Conservation (phyloP, 805 yeast species). For the Alloascoidea hylecoeti region DNA sequence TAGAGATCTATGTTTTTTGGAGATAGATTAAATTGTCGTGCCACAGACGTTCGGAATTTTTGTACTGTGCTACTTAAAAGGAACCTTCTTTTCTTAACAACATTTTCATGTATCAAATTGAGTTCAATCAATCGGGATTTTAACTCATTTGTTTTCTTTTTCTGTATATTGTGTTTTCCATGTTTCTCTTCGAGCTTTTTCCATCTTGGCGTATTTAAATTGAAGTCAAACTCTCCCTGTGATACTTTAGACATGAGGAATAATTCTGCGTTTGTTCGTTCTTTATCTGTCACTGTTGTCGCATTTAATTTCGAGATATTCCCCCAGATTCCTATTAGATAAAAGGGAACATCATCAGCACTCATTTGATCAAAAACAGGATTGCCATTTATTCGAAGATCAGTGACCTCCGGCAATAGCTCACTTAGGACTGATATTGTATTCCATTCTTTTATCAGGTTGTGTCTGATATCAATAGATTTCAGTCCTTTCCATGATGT, state of each 20-base stretch:
- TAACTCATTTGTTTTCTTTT: constrained; percentile 5
- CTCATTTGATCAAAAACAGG: constrained; percentile 24
- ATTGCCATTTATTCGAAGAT: constrained; percentile 36
- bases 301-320: constrained; percentile 41
- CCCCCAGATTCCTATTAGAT: constrained; percentile 32
- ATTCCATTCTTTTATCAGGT: constrained; percentile 30
- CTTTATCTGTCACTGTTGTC: constrained; percentile 25
- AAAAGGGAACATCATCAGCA: constrained; percentile 14
- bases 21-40: constrained; percentile 11
- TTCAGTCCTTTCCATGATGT: constrained; percentile 6
- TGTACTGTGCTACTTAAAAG: constrained; percentile 19
- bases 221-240: constrained; percentile 10
- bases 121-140: constrained; percentile 9
- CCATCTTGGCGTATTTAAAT: constrained; percentile 23
- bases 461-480: constrained; percentile 36
- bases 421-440: constrained; percentile 28
- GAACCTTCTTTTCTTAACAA: constrained; percentile 8
- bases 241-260: constrained; percentile 42
- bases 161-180: constrained; percentile 8
- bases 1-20: not conserved
- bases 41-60: constrained; percentile 19
- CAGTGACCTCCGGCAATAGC: constrained; percentile 25
- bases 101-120: constrained; percentile 6
- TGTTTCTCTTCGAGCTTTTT: constrained; percentile 21
- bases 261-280: constrained; percentile 52